Evolutionary conservation across 192 early-diverging fungal genomes (phyloP), one percentile per base, ranked within the genome.

Genomic region (Gorgonomyces haynaldii): DNA sequence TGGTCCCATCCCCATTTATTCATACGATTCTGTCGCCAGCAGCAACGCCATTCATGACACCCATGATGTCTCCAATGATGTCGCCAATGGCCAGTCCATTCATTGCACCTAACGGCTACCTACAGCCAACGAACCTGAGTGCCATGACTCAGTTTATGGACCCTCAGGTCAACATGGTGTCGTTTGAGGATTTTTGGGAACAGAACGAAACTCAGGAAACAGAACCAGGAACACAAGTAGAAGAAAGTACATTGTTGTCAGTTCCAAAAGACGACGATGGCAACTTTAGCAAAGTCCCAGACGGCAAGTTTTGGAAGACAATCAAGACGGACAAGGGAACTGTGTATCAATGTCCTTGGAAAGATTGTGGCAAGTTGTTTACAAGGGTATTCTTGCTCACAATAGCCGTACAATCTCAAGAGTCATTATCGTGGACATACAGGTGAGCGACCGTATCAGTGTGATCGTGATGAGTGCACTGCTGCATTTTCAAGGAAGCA

Each of bases 401-500:
- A 84, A 79, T 10, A 62, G 81, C 74, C 78, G 2, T 84, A 81
- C 56, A 84, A 84, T 43, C 54, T 84, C 30, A 74, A 82, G 39
- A 78, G 77, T 2, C 82, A 84, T 37, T 77, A 70, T 43, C 66
- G 73, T 17, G 64, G 70, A 0, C 82, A 84, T 32, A 81, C 80
- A 20, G 75, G 70, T 23, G 80, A 82, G 38, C 52, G 70, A 1
- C 81, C 80, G 21, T 84, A 72, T 52, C 64, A 62, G 15, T 84
- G 82, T 67, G 55, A 66, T 24, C 43, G 23, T 19, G 12, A 3
- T 10, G 60, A 70, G 37, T 96, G 91, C 63, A 65, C 78, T 1
- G 69, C 78, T 24, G 64, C 74, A 7, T 96, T 96, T 70, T 81
- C 88, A 17, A 72, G 91, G 12, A 82, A 88, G 43, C 89, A 96